Percentiles rank a stretch among this genome's conserved stretches.
Conservation (phyloP, 2,329 filamentous ascomycete species). For the Fusarium euwallaceae region DNA sequence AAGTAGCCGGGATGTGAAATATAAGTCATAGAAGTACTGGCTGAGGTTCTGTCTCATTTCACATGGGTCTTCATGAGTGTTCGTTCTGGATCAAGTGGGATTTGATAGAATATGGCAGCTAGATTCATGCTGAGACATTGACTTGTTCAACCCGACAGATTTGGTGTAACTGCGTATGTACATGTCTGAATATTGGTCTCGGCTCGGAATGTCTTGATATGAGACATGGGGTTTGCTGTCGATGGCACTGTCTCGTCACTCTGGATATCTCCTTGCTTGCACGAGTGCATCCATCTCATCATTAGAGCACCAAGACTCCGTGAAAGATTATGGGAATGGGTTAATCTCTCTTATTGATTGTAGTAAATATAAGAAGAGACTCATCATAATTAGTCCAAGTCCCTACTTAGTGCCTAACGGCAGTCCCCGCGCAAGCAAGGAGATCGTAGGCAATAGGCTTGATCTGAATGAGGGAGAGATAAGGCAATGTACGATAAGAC, state of each 20-base stretch:
- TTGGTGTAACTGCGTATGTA: not conserved
- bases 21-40: not conserved
- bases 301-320: too few relatives aligned
- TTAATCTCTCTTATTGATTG: too few relatives aligned
- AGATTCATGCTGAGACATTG: not conserved
- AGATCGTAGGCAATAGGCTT: not conserved
- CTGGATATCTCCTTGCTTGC: not conserved
- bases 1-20: not conserved
- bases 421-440: too few relatives aligned
- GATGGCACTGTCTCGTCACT: not conserved
- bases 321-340: too few relatives aligned
- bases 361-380: too few relatives aligned
- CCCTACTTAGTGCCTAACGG: too few relatives aligned
- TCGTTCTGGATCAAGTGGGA: not conserved
- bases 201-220: not conserved
- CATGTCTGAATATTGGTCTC: not conserved
- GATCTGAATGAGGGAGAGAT: not conserved
- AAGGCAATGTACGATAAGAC: not conserved
- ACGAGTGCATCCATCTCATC: too few relatives aligned
- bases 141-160: not conserved
- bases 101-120: not conserved
- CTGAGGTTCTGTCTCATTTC: not conserved
- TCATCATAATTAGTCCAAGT: too few relatives aligned
- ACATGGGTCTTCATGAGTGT: not conserved
- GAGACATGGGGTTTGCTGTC: not conserved